A percentile compares a stretch with the other conserved stretches of the same genome.
Conservation (phyloP, 2,329 filamentous ascomycete genomes). For the Pleoardoris graminearum region DNA sequence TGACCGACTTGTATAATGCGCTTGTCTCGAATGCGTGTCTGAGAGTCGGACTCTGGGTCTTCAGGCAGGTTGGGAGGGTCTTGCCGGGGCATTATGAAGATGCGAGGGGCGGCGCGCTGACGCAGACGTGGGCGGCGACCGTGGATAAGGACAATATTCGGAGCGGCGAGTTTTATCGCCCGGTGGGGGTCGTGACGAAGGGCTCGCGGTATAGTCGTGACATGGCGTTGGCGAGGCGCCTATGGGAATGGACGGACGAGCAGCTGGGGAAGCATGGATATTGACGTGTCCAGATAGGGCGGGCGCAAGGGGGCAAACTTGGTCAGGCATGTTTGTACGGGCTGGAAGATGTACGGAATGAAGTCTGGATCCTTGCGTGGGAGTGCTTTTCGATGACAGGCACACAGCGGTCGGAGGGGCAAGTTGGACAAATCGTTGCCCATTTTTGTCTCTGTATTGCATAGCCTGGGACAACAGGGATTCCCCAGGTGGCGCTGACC, state of each 20-base stretch:
- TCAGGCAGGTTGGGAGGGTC: slow-evolving; percentile 23
- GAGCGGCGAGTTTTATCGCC: slow-evolving; percentile 50
- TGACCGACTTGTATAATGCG: slow-evolving; percentile 48
- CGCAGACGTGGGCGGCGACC: slow-evolving; percentile 50
- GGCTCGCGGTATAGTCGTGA: slow-evolving; percentile 34
- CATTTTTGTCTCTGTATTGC: too few species aligned
- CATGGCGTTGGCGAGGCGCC: slow-evolving; percentile 38
- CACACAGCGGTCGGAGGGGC: too few species aligned
- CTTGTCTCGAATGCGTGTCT: slow-evolving; percentile 31
- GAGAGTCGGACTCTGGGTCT: slow-evolving; percentile 30
- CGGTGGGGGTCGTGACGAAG: slow-evolving; percentile 30
- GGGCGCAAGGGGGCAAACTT: too few species aligned
- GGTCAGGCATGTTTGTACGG: background rate
- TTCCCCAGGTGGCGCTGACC: too few species aligned
- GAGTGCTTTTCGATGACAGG: too few species aligned
- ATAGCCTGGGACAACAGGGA: too few species aligned
- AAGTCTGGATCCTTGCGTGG: too few species aligned
- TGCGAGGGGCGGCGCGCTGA: slow-evolving; percentile 44
- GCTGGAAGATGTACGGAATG: too few species aligned
- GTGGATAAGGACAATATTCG: slow-evolving; percentile 38
- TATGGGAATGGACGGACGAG: slow-evolving; percentile 46
- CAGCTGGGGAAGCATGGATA: slow-evolving; percentile 41
- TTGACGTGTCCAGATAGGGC: slow-evolving; percentile 11
- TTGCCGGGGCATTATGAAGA: slow-evolving; percentile 37
- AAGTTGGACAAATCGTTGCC: too few species aligned